phyloP scores from a whole-genome alignment of 1,139 yeast species.

The Wickerhamiella infanticola region DNA sequence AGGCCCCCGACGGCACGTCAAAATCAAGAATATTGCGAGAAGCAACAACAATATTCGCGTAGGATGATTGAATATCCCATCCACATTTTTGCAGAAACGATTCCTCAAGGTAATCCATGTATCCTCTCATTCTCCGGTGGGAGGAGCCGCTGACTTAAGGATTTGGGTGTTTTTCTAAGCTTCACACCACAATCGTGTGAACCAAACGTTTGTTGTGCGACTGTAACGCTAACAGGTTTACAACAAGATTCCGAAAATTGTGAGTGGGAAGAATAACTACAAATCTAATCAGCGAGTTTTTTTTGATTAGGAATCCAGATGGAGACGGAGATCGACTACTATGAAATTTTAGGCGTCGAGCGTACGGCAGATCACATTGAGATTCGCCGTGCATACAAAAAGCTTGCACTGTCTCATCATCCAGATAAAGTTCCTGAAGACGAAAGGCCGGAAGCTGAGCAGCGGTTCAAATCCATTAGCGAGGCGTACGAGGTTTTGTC shows the following conservation, averaged over 20 bases:
- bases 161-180: no score
- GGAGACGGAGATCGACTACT: slow-evolving; percentile 27
- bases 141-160: no score
- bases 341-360: slow-evolving; percentile 54
- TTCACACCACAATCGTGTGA: no score
- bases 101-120: slow-evolving; percentile 16
- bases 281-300: no score
- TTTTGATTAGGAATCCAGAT: not conserved
- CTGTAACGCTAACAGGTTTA: not conserved
- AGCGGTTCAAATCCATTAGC: slow-evolving; percentile 56
- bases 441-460: slow-evolving; percentile 51
- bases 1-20: slow-evolving; percentile 51
- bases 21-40: slow-evolving; percentile 44
- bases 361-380: slow-evolving; percentile 47
- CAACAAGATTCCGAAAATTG: not conserved
- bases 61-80: slow-evolving; percentile 13
- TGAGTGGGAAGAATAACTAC: no score
- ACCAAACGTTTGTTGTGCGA: not conserved
- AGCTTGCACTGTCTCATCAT: slow-evolving; percentile 55
- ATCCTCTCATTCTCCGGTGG: slow-evolving; percentile 9
- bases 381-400: slow-evolving; percentile 63
- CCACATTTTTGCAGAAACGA: slow-evolving; percentile 12
- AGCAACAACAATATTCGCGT: slow-evolving; percentile 12
- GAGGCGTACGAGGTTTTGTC: slow-evolving; percentile 65
- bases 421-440: slow-evolving; percentile 64